phyloP scores from a whole-genome alignment of 345 rosid genomes.

The Eucalyptus pauciflora region DNA sequence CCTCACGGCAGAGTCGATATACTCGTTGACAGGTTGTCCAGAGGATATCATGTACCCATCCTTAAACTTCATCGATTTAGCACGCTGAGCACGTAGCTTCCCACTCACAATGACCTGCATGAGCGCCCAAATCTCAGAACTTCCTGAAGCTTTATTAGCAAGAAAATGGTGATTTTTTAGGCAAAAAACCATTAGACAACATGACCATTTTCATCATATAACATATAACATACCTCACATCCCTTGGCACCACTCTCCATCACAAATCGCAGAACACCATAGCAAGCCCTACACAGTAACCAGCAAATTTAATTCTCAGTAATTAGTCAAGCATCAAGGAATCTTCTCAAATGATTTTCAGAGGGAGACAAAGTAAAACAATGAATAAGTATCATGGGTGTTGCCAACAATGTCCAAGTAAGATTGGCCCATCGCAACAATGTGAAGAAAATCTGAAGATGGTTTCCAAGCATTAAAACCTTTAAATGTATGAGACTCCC shows the following conservation, averaged over 20 bases:
- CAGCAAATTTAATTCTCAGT: background rate
- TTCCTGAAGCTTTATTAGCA: background rate
- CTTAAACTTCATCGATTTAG: conserved; percentile 37
- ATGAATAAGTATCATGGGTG: background rate
- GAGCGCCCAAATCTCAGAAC: background rate
- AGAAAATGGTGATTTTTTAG: background rate
- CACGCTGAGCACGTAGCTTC: conserved; percentile 32
- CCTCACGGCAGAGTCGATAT: conserved; percentile 35
- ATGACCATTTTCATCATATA: background rate
- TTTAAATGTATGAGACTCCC: background rate
- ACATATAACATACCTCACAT: conserved; percentile 11
- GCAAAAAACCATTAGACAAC: background rate
- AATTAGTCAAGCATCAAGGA: background rate
- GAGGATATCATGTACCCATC: conserved; percentile 47
- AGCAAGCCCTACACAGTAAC: conserved; percentile 19
- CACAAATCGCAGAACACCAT: conserved; percentile 22
- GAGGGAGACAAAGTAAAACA: background rate
- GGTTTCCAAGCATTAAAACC: background rate
- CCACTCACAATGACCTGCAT: conserved; percentile 33
- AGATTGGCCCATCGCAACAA: background rate
- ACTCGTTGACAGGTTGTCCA: conserved; percentile 33
- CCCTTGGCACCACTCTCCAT: conserved; percentile 46
- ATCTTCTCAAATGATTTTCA: background rate
- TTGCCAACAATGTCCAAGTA: background rate
- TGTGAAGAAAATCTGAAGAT: background rate